Evolutionary conservation across 2,329 filamentous ascomycete species (phyloP).

Genomic region (Diaporthe eres): DNA sequence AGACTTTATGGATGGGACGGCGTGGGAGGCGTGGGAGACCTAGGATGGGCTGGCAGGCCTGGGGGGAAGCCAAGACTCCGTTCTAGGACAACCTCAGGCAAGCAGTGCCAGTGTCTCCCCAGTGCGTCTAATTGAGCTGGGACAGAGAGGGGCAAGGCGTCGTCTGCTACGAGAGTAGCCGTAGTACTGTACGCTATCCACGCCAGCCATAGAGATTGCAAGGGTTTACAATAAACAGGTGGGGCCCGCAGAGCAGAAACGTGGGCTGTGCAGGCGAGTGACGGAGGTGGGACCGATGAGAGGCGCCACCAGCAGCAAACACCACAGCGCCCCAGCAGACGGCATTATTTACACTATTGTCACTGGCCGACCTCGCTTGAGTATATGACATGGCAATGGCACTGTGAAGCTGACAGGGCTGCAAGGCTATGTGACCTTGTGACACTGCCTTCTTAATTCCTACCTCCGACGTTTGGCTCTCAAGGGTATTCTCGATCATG

Average conservation of each 20-base stretch:
- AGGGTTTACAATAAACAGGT: conserved; percentile 27
- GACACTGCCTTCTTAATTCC: background rate
- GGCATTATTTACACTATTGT: conserved; percentile 31
- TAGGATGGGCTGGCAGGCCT: conserved; percentile 24
- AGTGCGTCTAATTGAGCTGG: conserved; percentile 24
- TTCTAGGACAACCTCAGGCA: conserved; percentile 35
- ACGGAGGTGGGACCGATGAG: conserved; percentile 10
- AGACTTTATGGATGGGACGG: conserved; percentile 36
- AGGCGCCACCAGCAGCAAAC: conserved; percentile 6
- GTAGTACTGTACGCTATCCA: background rate
- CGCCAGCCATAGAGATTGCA: conserved; percentile 29
- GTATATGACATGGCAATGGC: background rate
- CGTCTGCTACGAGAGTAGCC: conserved; percentile 5
- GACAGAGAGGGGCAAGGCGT: conserved; percentile 28
- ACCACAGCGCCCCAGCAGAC: background rate
- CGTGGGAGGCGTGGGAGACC: conserved; percentile 19
- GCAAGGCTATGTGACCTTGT: background rate
- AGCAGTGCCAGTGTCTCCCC: conserved; percentile 26
- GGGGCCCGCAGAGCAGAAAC: conserved; percentile 31
- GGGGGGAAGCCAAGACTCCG: conserved; percentile 37
- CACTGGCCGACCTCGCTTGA: conserved; percentile 37
- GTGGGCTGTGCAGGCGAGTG: conserved; percentile 26
- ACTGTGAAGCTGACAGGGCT: background rate
- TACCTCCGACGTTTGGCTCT: background rate
- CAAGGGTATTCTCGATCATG: background rate